Conservation (phyloP, 495 filamentous ascomycete genomes). For the Tuber microsphaerosporum region DNA sequence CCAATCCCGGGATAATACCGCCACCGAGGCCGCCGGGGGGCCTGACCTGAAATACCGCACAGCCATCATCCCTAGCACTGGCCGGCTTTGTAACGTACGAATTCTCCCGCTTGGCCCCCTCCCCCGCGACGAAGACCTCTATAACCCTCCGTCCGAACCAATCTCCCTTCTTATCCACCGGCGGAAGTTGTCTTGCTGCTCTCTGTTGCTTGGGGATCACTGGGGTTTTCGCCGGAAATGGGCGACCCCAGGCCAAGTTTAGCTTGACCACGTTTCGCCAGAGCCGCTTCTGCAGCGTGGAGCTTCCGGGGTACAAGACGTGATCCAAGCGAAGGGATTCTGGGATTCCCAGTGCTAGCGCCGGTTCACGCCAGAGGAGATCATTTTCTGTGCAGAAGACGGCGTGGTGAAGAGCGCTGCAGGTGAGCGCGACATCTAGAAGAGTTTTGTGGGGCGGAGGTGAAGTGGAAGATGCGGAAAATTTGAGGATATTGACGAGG, state of each 20-base stretch:
- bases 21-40: conserved; percentile 5
- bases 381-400: conserved; percentile 41
- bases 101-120: conserved; percentile 26
- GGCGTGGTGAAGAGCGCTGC: conserved; percentile 34
- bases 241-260: conserved; percentile 35
- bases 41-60: conserved; percentile 27
- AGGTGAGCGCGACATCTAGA: conserved; percentile 36
- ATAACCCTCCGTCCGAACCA: conserved; percentile 38
- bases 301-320: conserved; percentile 35
- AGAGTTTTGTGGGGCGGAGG: conserved; percentile 24
- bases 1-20: not conserved
- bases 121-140: conserved; percentile 33
- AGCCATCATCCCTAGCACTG: conserved; percentile 29
- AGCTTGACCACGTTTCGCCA: conserved; percentile 40
- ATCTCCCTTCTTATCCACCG: conserved; percentile 25
- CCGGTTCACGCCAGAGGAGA: conserved; percentile 33
- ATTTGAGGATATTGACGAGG: conserved; percentile 38
- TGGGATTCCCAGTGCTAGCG: conserved; percentile 36
- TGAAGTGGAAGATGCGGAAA: conserved; percentile 17
- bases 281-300: conserved; percentile 32
- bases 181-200: conserved; percentile 26
- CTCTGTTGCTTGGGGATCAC: conserved; percentile 26
- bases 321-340: conserved; percentile 35
- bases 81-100: conserved; percentile 28
- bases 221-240: conserved; percentile 27